Evolutionary conservation across 768 basidiomycete genomes (phyloP).

Genomic region (Rhodocollybia butyracea): DNA sequence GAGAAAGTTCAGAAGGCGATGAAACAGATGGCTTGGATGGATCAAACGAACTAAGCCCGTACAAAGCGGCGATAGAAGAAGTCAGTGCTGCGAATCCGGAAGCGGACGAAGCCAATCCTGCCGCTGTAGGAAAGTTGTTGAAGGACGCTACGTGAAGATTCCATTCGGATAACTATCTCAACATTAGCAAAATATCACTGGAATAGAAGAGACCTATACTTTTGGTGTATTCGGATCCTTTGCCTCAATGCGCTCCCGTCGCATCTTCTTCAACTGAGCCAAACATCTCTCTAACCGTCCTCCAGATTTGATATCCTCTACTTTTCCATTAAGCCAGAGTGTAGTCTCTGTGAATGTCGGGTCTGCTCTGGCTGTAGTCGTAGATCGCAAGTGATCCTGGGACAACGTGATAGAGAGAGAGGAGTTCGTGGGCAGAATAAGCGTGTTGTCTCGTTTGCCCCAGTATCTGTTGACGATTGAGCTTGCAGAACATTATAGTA

Average conservation of each 20-base stretch:
- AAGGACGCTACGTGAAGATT: constrained; percentile 87
- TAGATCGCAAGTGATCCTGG: constrained; percentile 93
- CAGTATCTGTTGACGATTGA: constrained; percentile 67
- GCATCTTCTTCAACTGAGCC: constrained; percentile 74
- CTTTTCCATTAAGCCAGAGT: constrained; percentile 93
- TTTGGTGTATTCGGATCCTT: constrained; percentile 61
- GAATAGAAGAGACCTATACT: constrained; percentile 34
- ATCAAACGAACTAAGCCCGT: constrained; percentile 44
- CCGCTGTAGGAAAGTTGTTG: constrained; percentile 99
- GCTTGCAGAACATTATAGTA: not conserved
- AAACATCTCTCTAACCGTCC: constrained; percentile 86
- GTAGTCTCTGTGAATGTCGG: constrained; percentile 69
- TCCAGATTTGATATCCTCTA: constrained; percentile 82
- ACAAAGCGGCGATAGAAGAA: constrained; percentile 83
- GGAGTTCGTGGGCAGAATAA: constrained; percentile 96
- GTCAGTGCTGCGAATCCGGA: constrained; percentile 96
- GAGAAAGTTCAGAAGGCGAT: constrained; percentile 77
- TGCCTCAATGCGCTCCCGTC: constrained; percentile 70
- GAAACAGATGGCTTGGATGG: constrained; percentile 35
- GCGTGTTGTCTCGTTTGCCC: constrained; percentile 95
- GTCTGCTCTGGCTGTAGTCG: constrained; percentile 88
- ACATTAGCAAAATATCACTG: constrained; percentile 4
- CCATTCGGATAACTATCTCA: constrained; percentile 59
- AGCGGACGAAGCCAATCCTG: constrained; percentile 95
- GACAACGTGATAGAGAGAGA: constrained; percentile 97